A percentile compares a stretch with the other conserved stretches of the same genome.
phyloP scores from a whole-genome alignment of 257 asterid genomes.

The Solanum tacnaense region DNA sequence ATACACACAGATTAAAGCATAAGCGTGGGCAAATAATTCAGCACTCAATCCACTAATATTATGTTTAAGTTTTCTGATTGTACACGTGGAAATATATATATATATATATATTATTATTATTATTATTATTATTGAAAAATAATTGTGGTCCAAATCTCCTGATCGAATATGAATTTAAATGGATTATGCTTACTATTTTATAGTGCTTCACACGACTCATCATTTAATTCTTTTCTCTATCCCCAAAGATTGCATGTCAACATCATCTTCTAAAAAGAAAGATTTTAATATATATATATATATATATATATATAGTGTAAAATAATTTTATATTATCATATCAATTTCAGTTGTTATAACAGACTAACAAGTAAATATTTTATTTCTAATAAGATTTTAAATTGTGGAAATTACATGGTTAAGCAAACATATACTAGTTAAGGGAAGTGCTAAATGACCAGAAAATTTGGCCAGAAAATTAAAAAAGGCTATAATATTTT shows the following conservation, averaged over 20 bases:
- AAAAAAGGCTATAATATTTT: no score
- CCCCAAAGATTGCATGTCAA: not conserved
- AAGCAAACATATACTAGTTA: no score
- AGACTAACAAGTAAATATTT: no score
- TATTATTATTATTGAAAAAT: not conserved
- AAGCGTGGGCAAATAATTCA: not conserved
- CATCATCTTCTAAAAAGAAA: not conserved
- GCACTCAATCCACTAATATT: not conserved
- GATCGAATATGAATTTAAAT: not conserved
- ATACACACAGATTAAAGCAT: not conserved
- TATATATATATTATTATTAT: no score
- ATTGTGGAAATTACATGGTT: no score
- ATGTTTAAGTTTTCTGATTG: not conserved
- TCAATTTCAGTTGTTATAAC: not conserved
- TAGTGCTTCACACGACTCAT: not conserved
- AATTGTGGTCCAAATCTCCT: not conserved
- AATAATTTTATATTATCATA: not conserved
- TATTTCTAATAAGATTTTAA: no score
- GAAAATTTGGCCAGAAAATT: no score
- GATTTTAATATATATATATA: not conserved
- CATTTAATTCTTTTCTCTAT: not conserved
- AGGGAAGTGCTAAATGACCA: no score
- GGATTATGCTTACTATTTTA: not conserved
- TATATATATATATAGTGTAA: not conserved
- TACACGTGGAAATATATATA: not conserved